Base-by-base conservation (phyloP, 2,329 filamentous ascomycete genomes). In the Aureobasidium vineae region DNA sequence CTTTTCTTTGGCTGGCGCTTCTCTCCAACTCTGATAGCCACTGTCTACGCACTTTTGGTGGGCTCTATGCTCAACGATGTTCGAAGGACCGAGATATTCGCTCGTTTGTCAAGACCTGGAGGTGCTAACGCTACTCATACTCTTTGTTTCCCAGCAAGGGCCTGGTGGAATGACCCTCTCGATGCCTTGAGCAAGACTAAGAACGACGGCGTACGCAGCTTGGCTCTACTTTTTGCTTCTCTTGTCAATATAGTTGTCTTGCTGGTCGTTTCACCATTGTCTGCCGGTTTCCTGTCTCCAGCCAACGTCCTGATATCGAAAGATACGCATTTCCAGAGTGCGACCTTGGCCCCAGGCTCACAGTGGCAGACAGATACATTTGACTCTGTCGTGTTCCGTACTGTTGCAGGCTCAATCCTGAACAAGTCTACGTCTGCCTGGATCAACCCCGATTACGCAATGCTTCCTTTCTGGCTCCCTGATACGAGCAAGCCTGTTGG, bases 1-100 rank as follows among this genome's bases (percentile, higher is more conserved):
- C 23, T 33, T 2, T 60, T 60, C 40, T 60, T 60, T 11, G 56
- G 23, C 3, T 60, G 56, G 56, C 23, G 56, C 1, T 60, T 60
- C 26, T 60, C 40, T 33, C 56, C 56, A 13, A 60, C 56, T 15
- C n/a, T 60, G 16, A 23, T 36, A 6, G 56, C 40, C 7, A 60
- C 56, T 4, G 23, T 47, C 11, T 60, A 60, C 23, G 23, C 23
- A 13, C 7, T 47, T 13, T n/a, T 47, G 7, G 41, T 60, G 2
- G 56, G 19, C 3, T 47, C 56, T 21, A n/a, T 60, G 56, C 40
- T 60, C 41, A 60, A 60, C 26, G 56, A 60, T 36, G 41, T 60
- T 10, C 56, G 56, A 31, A 31, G 56, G 11, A 60, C 56, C 5
- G 56, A 60, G 11, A 23, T 47, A 26, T 60, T 60, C 19, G 56